Percentiles rank a stretch among this genome's conserved stretches.
Evolutionary conservation across 108 stramenopile genomes (phyloP).

Genomic region (Bacterosira constricta): DNA sequence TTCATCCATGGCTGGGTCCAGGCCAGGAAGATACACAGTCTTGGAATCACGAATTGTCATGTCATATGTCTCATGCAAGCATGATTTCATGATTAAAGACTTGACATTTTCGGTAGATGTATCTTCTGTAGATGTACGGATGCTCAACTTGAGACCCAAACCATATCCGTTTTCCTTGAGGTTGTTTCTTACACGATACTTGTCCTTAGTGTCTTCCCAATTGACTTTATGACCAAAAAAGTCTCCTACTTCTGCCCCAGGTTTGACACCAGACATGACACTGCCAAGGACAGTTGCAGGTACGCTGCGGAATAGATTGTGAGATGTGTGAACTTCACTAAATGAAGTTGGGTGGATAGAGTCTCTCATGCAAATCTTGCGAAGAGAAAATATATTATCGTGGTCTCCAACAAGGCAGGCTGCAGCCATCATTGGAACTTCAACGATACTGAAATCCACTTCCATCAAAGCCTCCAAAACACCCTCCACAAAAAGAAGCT

Average conservation of each 20-base stretch:
- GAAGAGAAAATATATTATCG: conserved; percentile 6
- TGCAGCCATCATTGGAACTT: conserved; percentile 7
- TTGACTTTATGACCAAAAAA: background rate
- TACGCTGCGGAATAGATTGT: background rate
- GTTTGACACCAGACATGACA: background rate
- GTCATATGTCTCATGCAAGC: conserved; percentile 1
- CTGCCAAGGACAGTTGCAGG: background rate
- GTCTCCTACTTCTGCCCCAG: background rate
- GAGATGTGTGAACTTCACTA: background rate
- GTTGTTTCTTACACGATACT: background rate
- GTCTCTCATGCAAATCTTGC: background rate
- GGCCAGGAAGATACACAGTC: conserved; percentile 11
- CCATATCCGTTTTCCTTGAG: background rate
- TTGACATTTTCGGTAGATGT: background rate
- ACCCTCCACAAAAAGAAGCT: conserved; percentile 3
- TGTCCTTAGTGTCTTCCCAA: background rate
- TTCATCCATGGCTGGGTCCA: too few relatives aligned
- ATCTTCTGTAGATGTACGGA: too few relatives aligned
- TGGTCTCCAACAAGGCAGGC: conserved; percentile 6
- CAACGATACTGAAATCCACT: background rate
- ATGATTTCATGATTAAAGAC: background rate
- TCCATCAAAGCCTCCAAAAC: background rate
- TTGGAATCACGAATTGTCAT: background rate
- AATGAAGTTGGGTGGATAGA: too few relatives aligned
- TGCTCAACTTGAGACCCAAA: conserved; percentile 1